Base-by-base conservation (phyloP, 2,329 filamentous ascomycete species). In the Pyrenophora tritici-repentis region DNA sequence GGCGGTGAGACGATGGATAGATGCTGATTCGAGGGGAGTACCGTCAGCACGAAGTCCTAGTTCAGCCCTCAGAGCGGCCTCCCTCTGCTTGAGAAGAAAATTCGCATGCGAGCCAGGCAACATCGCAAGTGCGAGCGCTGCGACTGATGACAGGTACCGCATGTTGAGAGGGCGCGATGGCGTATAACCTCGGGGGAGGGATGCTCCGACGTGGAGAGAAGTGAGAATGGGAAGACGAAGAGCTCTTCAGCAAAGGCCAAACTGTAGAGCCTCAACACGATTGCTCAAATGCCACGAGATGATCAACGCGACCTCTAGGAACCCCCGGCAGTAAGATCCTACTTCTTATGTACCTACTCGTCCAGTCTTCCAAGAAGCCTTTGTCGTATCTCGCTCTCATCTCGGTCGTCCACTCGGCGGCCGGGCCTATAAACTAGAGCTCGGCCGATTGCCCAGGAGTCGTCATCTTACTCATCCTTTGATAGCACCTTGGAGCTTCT, bases 41-140 rank as follows among this genome's bases (percentile, higher is more conserved):
- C 69, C 70, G 47, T 71, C 69, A 1, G 67, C 57, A 18, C 66
- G 61, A 34, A 71, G 55, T 20, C 70, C 70, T 62, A 70, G 66
- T 6, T 73, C 68, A 4, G 70, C 70, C 46, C 71, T 55, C 13
- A 64, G 31, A 17, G 44, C 50, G 42, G 67, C 59, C 29, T 65
- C 53, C 46, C 62, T 61, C 6, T 56, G 55, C 33, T 58, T 47
- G n/a, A 56, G 63, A 4, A 55, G 55, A 13, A 63, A 62, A 24
- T 67, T 41, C 12, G 67, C 70, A 33, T 42, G 20, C 1, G 61
- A 49, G 37, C 53, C 49, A 16, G 65, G 65, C 16, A 69, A 47
- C 18, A 65, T 47, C 36, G 63, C 59, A 35, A 70, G 59, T 37
- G 65, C 55, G 38, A 70, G 53, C 43, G 62, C 62, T 42, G 60